These are phyloP conservation scores for Wickerhamomyces subpelliculosus DNA, from an alignment of 805 yeast genomes.

Conservation along the genomic window DNA sequence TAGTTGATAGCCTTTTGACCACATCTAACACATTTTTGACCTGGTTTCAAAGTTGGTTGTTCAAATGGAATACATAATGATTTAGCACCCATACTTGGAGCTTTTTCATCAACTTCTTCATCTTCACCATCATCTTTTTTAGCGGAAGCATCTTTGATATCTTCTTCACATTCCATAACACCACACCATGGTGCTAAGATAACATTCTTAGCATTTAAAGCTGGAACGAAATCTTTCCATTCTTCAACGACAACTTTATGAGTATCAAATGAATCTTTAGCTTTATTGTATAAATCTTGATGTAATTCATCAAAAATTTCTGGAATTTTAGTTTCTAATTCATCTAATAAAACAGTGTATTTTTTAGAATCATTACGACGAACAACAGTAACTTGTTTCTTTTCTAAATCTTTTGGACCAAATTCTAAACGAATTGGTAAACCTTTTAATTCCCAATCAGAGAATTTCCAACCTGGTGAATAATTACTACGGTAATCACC, in stretches of 20 bases:
- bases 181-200: constrained; percentile 98
- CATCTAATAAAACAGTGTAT: constrained; percentile 55
- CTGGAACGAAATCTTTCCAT: constrained; percentile 90
- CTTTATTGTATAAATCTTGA: constrained; percentile 60
- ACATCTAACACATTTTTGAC: constrained; percentile 86
- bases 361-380: constrained; percentile 89
- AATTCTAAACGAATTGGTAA: constrained; percentile 87
- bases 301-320: constrained; percentile 80
- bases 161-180: constrained; percentile 88
- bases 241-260: constrained; percentile 78
- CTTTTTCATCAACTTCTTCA: constrained; percentile 86
- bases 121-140: constrained; percentile 77
- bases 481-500: constrained; percentile 92
- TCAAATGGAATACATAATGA: constrained; percentile 93
- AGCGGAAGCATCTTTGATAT: constrained; percentile 83
- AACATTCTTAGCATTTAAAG: constrained; percentile 85
- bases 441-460: constrained; percentile 97
- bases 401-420: constrained; percentile 92
- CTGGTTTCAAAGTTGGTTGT: constrained; percentile 75
- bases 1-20: constrained; percentile 67
- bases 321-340: constrained; percentile 61
- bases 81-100: constrained; percentile 99
- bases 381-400: constrained; percentile 76
- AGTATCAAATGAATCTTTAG: constrained; percentile 74
- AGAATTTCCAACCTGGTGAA: constrained; percentile 98